Percentiles rank a stretch among this genome's conserved stretches.
Evolutionary conservation across 2,329 filamentous ascomycete genomes (phyloP).

Genomic region (Ophiostoma sp.): DNA sequence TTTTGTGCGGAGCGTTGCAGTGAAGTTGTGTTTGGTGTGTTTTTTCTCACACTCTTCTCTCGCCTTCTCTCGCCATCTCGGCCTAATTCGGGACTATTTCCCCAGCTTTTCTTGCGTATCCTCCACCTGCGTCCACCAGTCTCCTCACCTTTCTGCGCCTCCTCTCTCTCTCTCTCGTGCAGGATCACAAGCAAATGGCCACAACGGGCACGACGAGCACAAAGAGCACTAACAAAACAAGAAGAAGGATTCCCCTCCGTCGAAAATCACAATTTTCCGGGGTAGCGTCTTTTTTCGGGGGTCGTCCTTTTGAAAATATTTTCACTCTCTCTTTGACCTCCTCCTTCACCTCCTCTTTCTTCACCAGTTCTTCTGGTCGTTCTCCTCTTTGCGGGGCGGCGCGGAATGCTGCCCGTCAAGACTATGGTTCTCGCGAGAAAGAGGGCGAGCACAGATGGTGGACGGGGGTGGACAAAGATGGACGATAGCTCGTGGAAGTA

Average conservation of each 20-base stretch:
- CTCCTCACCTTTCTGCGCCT: background rate
- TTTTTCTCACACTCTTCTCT: background rate
- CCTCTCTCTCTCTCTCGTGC: background rate
- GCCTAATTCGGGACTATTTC: constrained; percentile 1
- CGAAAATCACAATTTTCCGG: constrained; percentile 9
- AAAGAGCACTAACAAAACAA: background rate
- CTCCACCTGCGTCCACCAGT: background rate
- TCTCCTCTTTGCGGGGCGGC: background rate
- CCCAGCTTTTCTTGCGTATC: background rate
- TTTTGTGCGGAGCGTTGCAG: constrained; percentile 8
- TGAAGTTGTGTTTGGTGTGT: background rate
- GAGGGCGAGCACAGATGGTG: background rate
- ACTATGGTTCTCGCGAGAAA: background rate
- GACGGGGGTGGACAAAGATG: background rate
- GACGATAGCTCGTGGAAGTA: background rate
- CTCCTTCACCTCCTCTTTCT: background rate
- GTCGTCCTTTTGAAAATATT: background rate
- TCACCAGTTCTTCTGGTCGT: background rate
- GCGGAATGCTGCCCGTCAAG: constrained; percentile 10
- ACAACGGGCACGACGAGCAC: background rate
- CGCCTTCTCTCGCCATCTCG: background rate
- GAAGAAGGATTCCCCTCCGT: background rate
- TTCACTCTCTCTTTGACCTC: background rate
- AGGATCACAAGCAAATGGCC: background rate
- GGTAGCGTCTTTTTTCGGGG: background rate